These are phyloP conservation scores for Phalaenopsis aphrodite DNA, from an alignment of 106 monocot species.

Conservation along the genomic window DNA sequence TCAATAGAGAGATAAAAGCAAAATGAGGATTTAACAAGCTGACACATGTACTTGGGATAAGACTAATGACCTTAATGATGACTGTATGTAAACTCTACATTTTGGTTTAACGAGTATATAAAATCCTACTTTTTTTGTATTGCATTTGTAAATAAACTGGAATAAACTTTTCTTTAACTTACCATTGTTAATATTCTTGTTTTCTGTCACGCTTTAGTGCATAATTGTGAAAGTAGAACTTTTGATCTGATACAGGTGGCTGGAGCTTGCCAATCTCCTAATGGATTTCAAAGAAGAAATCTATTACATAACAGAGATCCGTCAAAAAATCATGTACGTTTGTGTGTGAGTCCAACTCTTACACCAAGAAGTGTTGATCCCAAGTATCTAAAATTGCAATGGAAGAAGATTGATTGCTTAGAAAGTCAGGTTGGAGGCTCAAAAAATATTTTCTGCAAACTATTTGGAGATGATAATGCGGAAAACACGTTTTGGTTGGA, in stretches of 20 bases:
- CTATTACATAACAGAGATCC: constrained; percentile 10
- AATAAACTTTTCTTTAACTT: neutral
- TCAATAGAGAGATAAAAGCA: neutral
- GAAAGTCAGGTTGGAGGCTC: constrained; percentile 53
- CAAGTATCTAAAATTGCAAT: constrained; percentile 64
- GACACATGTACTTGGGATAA: neutral
- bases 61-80: neutral
- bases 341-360: neutral
- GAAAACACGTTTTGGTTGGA: constrained; percentile 96
- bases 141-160: constrained; percentile 1
- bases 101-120: neutral
- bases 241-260: constrained; percentile 29
- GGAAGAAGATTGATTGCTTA: constrained; percentile 72
- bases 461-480: constrained; percentile 64
- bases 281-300: constrained; percentile 10
- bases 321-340: neutral
- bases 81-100: neutral
- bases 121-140: neutral
- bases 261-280: constrained; percentile 19
- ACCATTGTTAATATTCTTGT: neutral
- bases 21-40: neutral
- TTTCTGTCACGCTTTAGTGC: neutral
- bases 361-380: constrained; percentile 3
- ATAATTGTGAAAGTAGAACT: neutral
- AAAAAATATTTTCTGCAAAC: constrained; percentile 58